phyloP scores from a whole-genome alignment of 2,329 filamentous ascomycete genomes.

The Sordariomycetes sp. region DNA sequence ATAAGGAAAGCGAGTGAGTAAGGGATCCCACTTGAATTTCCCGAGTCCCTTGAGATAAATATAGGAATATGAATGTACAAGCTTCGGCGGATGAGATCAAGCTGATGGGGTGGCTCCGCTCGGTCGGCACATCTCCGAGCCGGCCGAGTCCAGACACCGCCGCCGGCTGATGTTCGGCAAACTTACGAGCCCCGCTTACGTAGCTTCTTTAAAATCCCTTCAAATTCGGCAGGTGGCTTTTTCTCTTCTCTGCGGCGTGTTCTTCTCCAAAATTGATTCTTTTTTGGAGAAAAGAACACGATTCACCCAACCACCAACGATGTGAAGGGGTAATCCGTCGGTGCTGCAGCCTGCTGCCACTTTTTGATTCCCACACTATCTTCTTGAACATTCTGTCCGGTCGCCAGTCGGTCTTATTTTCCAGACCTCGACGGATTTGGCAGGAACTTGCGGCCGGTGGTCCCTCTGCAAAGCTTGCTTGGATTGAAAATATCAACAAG shows the following conservation, averaged over 20 bases:
- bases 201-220: background rate
- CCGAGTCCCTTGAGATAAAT: background rate
- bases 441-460: background rate
- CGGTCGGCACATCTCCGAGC: background rate
- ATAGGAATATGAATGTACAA: too few relatives aligned
- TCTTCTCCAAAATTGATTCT: background rate
- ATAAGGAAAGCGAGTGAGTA: background rate
- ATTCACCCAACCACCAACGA: constrained; percentile 9
- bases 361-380: constrained; percentile 4
- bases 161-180: background rate
- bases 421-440: background rate
- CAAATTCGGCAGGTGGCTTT: background rate
- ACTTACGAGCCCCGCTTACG: background rate
- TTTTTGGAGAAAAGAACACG: constrained; percentile 9
- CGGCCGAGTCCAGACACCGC: background rate
- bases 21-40: background rate
- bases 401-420: background rate
- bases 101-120: background rate
- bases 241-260: background rate
- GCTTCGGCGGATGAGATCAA: background rate
- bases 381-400: background rate
- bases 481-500: background rate
- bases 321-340: constrained; percentile 6
- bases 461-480: background rate
- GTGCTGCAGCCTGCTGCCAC: constrained; percentile 8